Conservation (phyloP, 139 green algal species). For the Coelastrella sp. region DNA sequence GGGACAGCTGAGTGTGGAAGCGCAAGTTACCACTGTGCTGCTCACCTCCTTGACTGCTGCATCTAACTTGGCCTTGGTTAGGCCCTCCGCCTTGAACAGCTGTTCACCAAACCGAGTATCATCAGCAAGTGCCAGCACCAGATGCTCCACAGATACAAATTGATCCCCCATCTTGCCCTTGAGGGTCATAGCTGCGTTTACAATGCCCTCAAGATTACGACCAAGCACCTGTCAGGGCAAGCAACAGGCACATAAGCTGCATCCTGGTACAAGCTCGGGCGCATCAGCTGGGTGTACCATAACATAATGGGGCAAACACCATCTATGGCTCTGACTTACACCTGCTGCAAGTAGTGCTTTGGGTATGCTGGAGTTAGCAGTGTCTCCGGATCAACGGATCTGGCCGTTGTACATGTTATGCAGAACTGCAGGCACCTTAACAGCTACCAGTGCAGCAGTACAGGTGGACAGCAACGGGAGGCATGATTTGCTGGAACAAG, state of each 20-base stretch:
- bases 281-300: no score
- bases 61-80: constrained; percentile 82
- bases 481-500: neutral
- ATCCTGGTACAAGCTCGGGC: neutral
- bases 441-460: no score
- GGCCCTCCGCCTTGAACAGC: constrained; percentile 72
- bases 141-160: constrained; percentile 95
- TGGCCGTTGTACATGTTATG: no score
- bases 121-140: constrained; percentile 87
- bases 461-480: no score
- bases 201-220: constrained; percentile 89
- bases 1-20: neutral
- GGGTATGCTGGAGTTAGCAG: no score
- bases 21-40: neutral
- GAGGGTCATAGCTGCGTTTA: constrained; percentile 83
- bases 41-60: constrained; percentile 65
- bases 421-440: no score
- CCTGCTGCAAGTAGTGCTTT: no score
- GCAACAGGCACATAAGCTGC: neutral
- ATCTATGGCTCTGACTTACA: no score
- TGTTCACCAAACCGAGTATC: constrained; percentile 83
- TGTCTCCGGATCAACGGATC: no score
- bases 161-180: constrained; percentile 83
- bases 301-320: no score
- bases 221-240: constrained; percentile 85